A percentile compares a stretch with the other conserved stretches of the same genome.
phyloP scores from a whole-genome alignment of 192 early-diverging fungal species.

The Chytriomyces hyalinus region DNA sequence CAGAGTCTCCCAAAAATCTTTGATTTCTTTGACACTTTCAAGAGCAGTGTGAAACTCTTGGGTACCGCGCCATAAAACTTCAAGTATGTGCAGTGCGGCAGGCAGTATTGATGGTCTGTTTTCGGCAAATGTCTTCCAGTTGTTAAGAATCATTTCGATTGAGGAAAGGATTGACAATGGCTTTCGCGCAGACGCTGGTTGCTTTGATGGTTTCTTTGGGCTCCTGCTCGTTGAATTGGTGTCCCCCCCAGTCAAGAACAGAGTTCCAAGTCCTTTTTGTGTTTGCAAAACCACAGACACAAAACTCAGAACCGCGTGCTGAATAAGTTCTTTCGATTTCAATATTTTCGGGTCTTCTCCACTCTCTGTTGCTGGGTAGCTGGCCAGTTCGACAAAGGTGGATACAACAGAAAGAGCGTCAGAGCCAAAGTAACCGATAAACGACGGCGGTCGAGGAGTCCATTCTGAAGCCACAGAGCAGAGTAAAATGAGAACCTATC shows the following conservation, averaged over 20 bases:
- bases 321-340: slow-evolving; percentile 37
- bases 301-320: slow-evolving; percentile 45
- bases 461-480: slow-evolving; percentile 50
- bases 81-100: slow-evolving; percentile 39
- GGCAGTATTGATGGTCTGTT: slow-evolving; percentile 38
- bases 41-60: slow-evolving; percentile 40
- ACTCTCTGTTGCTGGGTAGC: not conserved
- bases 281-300: slow-evolving; percentile 45
- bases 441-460: slow-evolving; percentile 54
- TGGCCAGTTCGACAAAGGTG: slow-evolving; percentile 35
- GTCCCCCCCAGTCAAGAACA: slow-evolving; percentile 45
- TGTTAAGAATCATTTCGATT: slow-evolving; percentile 6
- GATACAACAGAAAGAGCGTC: slow-evolving; percentile 39
- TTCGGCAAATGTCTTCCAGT: slow-evolving; percentile 31
- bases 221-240: not conserved
- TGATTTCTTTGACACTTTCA: slow-evolving; percentile 22
- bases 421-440: slow-evolving; percentile 58
- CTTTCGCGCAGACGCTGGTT: not conserved
- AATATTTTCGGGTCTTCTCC: slow-evolving; percentile 1
- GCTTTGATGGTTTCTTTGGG: slow-evolving; percentile 5
- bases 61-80: slow-evolving; percentile 46
- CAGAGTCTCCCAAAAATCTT: slow-evolving; percentile 45
- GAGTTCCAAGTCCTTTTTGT: slow-evolving; percentile 53
- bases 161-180: slow-evolving; percentile 13
- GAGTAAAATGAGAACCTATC: slow-evolving; percentile 50